Evolutionary conservation across 768 basidiomycete genomes (phyloP), one percentile per base, ranked within the genome.

Genomic region (Kwoniella shandongensis): DNA sequence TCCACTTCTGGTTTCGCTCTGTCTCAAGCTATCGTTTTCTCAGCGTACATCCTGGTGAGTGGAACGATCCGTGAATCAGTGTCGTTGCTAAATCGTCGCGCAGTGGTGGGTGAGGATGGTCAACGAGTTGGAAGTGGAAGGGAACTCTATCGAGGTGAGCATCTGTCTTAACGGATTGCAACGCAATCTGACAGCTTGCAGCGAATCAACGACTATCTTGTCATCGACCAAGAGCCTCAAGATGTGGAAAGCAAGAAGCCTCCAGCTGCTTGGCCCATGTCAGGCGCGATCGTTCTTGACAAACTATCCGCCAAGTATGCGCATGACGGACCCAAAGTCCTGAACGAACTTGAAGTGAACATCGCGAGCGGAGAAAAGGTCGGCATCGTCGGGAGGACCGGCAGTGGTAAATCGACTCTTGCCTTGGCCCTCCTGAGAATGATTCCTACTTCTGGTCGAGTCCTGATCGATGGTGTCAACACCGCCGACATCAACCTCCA

Each of bases 251-350:
- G 75, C 5, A 80, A 81, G 2, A 68, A 79, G n/a, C 85, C 85
- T 3, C 84, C 85, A 4, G 84, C 85, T 0, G 82, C 84, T 54
- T 86, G 85, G 85, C 85, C 85, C 3, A 78, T 84, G 1, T 82
- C 81, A 26, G 85, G 85, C 0, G 74, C 79, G 12, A 75, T 85
- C n/a, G 65, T 73, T 3, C 81, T 84, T 1, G 81, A 85, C 57
- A 78, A 81, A 29, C 73, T 85, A 3, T 81, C 79, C 12, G 84
- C 85, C 0, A 54, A 59, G 39, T 86, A 86, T 70, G 82, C 83
- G 17, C 44, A 78, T 72, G 83, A 83, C 55, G 83, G 84, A 1
- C 85, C 84, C 1, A 72, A 79, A n/a, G 84, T 87, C 0, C 78
- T 88, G 7, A 81, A 84, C 6, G 82, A 84, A 6, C 81, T 88